Conservation (phyloP, 805 yeast genomes). For the Tetrapisispora namnaoensis region DNA sequence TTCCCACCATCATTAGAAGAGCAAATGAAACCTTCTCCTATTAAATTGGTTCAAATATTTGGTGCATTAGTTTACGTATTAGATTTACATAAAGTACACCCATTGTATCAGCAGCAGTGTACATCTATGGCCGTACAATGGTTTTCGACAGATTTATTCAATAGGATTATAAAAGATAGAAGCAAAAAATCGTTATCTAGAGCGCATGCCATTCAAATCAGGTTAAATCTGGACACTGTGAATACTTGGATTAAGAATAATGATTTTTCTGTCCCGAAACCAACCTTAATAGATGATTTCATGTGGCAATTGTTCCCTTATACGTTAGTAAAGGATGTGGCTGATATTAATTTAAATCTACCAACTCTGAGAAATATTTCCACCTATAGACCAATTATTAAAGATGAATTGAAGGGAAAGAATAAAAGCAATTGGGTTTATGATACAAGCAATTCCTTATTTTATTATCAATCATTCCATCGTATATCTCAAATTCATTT, state of each 20-base stretch:
- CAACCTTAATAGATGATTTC: slow-evolving; percentile 30
- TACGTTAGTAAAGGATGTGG: slow-evolving; percentile 27
- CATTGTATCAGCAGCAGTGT: slow-evolving; percentile 67
- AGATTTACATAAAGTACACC: slow-evolving; percentile 71
- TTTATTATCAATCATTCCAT: slow-evolving; percentile 55
- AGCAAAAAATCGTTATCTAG: slow-evolving; percentile 61
- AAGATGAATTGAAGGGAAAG: slow-evolving; percentile 1
- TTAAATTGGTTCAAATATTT: slow-evolving; percentile 71
- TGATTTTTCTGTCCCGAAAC: slow-evolving; percentile 22
- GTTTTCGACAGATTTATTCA: slow-evolving; percentile 64
- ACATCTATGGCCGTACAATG: slow-evolving; percentile 70
- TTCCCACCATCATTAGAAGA: slow-evolving; percentile 78
- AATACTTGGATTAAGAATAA: slow-evolving; percentile 84
- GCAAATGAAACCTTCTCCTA: slow-evolving; percentile 82
- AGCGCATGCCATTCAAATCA: slow-evolving; percentile 77
- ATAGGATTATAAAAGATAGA: slow-evolving; percentile 55
- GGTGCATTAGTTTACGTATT: slow-evolving; percentile 83
- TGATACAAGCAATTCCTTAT: slow-evolving; percentile 35
- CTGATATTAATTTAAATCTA: slow-evolving; percentile 17
- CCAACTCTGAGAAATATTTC: slow-evolving; percentile 20
- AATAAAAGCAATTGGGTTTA: slow-evolving; percentile 5
- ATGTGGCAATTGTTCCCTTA: slow-evolving; percentile 33
- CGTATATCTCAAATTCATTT: slow-evolving; percentile 59
- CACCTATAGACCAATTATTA: slow-evolving; percentile 14
- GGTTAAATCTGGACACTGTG: slow-evolving; percentile 73